These are phyloP conservation scores for Erodium texanum DNA, from an alignment of 441 rosid species.

Conservation along the genomic window DNA sequence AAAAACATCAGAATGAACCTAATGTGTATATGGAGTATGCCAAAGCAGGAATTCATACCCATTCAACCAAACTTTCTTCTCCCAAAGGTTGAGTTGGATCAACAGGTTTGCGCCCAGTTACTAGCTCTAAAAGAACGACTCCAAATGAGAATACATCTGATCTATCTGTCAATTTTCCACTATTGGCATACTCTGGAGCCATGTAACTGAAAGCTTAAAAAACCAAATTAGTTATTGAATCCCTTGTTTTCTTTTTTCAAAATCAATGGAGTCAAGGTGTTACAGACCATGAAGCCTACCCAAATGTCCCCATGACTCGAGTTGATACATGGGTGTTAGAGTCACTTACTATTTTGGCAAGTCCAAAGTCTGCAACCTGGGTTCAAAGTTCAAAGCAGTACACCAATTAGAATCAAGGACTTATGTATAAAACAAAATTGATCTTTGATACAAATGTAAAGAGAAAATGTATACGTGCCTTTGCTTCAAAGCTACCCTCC, in stretches of 20 bases:
- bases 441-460: slow-evolving; percentile 4
- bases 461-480: slow-evolving; percentile 30
- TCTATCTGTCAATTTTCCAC: slow-evolving; percentile 91
- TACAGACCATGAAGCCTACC: slow-evolving; percentile 35
- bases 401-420: slow-evolving; percentile 19
- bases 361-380: slow-evolving; percentile 98
- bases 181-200: slow-evolving; percentile 98
- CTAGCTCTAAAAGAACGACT: slow-evolving; percentile 85
- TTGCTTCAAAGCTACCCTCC: slow-evolving; percentile 74
- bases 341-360: slow-evolving; percentile 87
- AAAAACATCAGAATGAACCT: too few species aligned
- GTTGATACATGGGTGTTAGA: slow-evolving; percentile 80
- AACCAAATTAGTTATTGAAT: slow-evolving; percentile 9
- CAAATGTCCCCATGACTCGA: slow-evolving; percentile 97
- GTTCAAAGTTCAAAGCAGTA: slow-evolving; percentile 2
- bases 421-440: slow-evolving; percentile 11
- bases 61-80: slow-evolving; percentile 94
- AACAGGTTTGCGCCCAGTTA: slow-evolving; percentile 90
- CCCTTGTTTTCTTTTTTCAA: background rate
- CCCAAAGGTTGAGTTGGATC: slow-evolving; percentile 79
- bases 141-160: slow-evolving; percentile 88
- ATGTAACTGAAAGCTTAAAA: slow-evolving; percentile 46
- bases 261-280: background rate
- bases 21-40: background rate
- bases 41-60: slow-evolving; percentile 40